A percentile compares a stretch with the other conserved stretches of the same genome.
Conservation (phyloP, 2,329 filamentous ascomycete species). For the Cadophora gregata region DNA sequence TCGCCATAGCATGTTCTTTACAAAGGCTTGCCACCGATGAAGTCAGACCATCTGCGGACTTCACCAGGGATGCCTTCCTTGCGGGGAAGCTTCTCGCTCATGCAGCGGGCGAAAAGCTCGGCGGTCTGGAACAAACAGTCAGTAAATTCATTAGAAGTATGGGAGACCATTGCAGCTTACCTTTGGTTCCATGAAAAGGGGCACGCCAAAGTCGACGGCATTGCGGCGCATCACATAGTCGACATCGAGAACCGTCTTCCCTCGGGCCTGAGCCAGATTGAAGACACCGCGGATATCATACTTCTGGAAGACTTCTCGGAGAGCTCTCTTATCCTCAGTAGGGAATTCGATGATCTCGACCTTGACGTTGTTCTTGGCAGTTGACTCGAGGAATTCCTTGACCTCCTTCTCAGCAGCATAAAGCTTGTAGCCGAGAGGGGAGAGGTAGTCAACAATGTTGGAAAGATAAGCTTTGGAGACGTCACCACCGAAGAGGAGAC, state of each 20-base stretch:
- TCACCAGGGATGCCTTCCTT: slow-evolving; percentile 87
- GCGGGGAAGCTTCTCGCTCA: slow-evolving; percentile 94
- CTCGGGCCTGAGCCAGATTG: slow-evolving; percentile 86
- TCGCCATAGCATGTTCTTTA: slow-evolving; percentile 47
- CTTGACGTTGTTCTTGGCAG: slow-evolving; percentile 67
- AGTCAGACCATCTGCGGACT: slow-evolving; percentile 94
- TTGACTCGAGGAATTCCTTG: slow-evolving; percentile 81
- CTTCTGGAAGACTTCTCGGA: slow-evolving; percentile 95
- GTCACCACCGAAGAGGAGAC: slow-evolving; percentile 92
- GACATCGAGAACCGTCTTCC: slow-evolving; percentile 84
- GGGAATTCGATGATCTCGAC: slow-evolving; percentile 97
- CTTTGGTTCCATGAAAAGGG: slow-evolving; percentile 98
- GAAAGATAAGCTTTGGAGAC: slow-evolving; percentile 71
- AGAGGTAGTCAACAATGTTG: slow-evolving; percentile 83
- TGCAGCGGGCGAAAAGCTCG: slow-evolving; percentile 93
- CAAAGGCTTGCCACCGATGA: slow-evolving; percentile 85
- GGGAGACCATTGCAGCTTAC: slow-evolving; percentile 56
- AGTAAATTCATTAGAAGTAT: slow-evolving; percentile 9
- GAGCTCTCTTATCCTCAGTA: slow-evolving; percentile 91
- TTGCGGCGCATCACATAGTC: slow-evolving; percentile 99
- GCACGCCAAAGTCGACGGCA: slow-evolving; percentile 96
- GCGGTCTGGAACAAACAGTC: slow-evolving; percentile 70
- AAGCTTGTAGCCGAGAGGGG: slow-evolving; percentile 92
- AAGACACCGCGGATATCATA: slow-evolving; percentile 96
- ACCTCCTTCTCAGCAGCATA: slow-evolving; percentile 83